These are phyloP conservation scores for Apiotrichum domesticum DNA, from an alignment of 1,284 basidiomycete genomes.

Conservation along the genomic window DNA sequence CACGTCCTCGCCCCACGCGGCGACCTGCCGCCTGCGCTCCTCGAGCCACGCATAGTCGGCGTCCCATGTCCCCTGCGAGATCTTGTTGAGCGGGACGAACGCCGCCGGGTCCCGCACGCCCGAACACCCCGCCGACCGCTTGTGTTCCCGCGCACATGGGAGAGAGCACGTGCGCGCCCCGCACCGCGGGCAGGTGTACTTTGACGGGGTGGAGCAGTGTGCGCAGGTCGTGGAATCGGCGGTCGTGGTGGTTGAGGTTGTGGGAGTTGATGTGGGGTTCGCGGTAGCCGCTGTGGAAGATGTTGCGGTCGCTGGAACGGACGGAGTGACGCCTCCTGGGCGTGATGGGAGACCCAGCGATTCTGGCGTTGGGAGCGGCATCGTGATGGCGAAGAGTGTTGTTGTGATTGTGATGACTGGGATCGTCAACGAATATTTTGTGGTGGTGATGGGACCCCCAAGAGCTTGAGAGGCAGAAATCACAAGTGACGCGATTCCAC, in stretches of 20 bases:
- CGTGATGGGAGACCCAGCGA: conserved; percentile 1
- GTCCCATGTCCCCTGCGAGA: conserved; percentile 74
- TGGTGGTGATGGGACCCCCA: too few relatives aligned
- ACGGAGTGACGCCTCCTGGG: background rate
- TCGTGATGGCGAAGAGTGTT: background rate
- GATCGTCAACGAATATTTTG: too few relatives aligned
- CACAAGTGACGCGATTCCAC: too few relatives aligned
- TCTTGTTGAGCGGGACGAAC: conserved; percentile 71
- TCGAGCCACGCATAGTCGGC: conserved; percentile 78
- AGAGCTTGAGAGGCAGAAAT: too few relatives aligned
- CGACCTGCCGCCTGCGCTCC: conserved; percentile 64
- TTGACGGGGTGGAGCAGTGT: conserved; percentile 44
- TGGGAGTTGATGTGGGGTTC: too few relatives aligned
- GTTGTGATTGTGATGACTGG: too few relatives aligned
- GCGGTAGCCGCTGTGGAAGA: too few relatives aligned
- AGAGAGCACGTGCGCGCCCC: conserved; percentile 63
- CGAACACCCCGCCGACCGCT: conserved; percentile 58
- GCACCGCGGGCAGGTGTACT: conserved; percentile 80
- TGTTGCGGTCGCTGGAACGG: too few relatives aligned
- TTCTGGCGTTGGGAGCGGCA: conserved; percentile 1
- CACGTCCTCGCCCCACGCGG: conserved; percentile 66
- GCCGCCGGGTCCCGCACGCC: conserved; percentile 66
- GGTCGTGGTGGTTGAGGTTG: background rate
- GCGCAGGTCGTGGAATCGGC: conserved; percentile 10
- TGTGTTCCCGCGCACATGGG: conserved; percentile 65